phyloP scores from a whole-genome alignment of 768 basidiomycete species.

The Leccinum fibrillosum region DNA sequence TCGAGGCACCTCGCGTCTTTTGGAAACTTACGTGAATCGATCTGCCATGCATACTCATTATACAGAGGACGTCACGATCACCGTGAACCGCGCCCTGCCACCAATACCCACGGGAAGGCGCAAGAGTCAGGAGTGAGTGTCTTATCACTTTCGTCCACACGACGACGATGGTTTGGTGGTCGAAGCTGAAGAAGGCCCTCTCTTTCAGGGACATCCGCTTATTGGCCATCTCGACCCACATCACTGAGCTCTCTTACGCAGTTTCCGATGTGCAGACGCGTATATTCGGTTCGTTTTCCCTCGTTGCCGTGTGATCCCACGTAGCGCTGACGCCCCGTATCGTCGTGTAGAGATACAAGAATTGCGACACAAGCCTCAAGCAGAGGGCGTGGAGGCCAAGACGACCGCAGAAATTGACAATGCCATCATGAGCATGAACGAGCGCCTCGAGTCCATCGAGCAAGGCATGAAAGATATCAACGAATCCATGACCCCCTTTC shows the following conservation, averaged over 20 bases:
- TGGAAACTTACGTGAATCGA: slow-evolving; percentile 33
- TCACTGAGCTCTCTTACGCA: slow-evolving; percentile 82
- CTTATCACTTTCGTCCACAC: slow-evolving; percentile 8
- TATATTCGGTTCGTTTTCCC: slow-evolving; percentile 65
- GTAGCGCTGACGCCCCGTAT: slow-evolving; percentile 11
- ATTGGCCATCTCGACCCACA: slow-evolving; percentile 77
- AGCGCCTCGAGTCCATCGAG: slow-evolving; percentile 69
- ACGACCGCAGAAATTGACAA: slow-evolving; percentile 76
- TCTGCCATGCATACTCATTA: slow-evolving; percentile 22
- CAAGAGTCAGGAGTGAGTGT: slow-evolving; percentile 67
- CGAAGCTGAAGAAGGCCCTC: slow-evolving; percentile 23
- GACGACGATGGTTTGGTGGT: slow-evolving; percentile 26
- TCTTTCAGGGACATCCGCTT: slow-evolving; percentile 65
- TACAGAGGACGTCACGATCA: slow-evolving; percentile 76
- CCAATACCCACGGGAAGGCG: slow-evolving; percentile 48
- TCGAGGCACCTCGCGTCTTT: slow-evolving; percentile 25
- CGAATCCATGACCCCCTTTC: slow-evolving; percentile 61
- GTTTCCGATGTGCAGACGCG: slow-evolving; percentile 90
- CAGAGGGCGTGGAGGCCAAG: slow-evolving; percentile 46
- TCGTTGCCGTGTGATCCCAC: background rate
- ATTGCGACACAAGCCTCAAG: slow-evolving; percentile 81
- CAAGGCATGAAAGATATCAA: slow-evolving; percentile 68
- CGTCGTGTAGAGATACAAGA: slow-evolving; percentile 77
- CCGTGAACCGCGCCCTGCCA: slow-evolving; percentile 43
- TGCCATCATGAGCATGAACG: slow-evolving; percentile 75